Conservation (phyloP, 2,329 filamentous ascomycete genomes). For the Claviceps pusilla region DNA sequence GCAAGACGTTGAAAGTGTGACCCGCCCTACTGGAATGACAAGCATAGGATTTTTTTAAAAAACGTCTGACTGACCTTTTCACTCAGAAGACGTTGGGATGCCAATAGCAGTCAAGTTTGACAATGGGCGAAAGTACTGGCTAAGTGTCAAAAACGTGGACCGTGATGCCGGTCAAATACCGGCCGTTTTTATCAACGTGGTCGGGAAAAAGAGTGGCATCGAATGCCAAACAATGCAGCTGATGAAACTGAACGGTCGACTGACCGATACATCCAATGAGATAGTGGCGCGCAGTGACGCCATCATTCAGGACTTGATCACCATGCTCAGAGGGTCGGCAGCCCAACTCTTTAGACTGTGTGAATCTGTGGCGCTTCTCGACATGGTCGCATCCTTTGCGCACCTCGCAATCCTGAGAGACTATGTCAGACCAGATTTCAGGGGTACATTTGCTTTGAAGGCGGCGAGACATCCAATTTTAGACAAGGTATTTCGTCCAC, state of each 20-base stretch:
- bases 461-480: slow-evolving; percentile 63
- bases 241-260: slow-evolving; percentile 64
- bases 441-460: slow-evolving; percentile 55
- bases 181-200: slow-evolving; percentile 60
- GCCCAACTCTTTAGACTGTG: slow-evolving; percentile 68
- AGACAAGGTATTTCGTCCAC: slow-evolving; percentile 38
- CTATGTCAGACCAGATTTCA: slow-evolving; percentile 52
- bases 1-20: slow-evolving; percentile 47
- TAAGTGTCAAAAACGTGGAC: slow-evolving; percentile 52
- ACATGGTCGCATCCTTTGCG: slow-evolving; percentile 69
- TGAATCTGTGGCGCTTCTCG: slow-evolving; percentile 71
- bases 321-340: slow-evolving; percentile 55
- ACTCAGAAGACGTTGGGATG: slow-evolving; percentile 40
- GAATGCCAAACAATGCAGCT: slow-evolving; percentile 81
- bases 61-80: not conserved
- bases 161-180: slow-evolving; percentile 43
- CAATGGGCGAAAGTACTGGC: slow-evolving; percentile 61
- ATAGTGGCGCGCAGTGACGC: slow-evolving; percentile 70
- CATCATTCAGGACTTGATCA: slow-evolving; percentile 56
- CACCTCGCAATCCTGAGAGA: slow-evolving; percentile 50
- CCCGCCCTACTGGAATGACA: not conserved
- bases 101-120: slow-evolving; percentile 60
- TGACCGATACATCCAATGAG: slow-evolving; percentile 70
- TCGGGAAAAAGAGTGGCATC: slow-evolving; percentile 55
- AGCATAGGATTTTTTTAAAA: not conserved